Conservation (phyloP, 805 yeast species). For the Naumovozyma castellii region DNA sequence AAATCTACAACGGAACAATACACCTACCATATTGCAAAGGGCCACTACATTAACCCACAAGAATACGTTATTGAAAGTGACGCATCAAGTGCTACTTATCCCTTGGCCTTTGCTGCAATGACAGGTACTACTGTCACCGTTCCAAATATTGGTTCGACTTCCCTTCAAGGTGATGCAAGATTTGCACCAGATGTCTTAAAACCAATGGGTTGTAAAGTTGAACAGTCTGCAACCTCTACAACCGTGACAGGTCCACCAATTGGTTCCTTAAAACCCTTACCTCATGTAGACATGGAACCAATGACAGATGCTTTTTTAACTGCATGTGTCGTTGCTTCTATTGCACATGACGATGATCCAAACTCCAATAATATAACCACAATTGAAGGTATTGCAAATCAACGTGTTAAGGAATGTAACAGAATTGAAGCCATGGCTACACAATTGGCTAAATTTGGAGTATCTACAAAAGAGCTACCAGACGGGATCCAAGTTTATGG, state of each 20-base stretch:
- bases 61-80: conserved; percentile 91
- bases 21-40: conserved; percentile 87
- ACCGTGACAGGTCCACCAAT: conserved; percentile 83
- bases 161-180: conserved; percentile 94
- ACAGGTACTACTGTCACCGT: conserved; percentile 88
- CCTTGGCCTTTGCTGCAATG: conserved; percentile 93
- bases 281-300: conserved; percentile 92
- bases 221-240: conserved; percentile 75
- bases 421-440: conserved; percentile 90
- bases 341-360: conserved; percentile 48
- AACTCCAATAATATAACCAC: conserved; percentile 44
- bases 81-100: conserved; percentile 96
- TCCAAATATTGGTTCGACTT: conserved; percentile 86
- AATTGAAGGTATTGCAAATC: conserved; percentile 94
- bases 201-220: conserved; percentile 92
- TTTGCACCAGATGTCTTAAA: conserved; percentile 86
- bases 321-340: conserved; percentile 97
- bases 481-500: conserved; percentile 92
- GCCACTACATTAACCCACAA: conserved; percentile 66
- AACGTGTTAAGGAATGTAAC: conserved; percentile 95
- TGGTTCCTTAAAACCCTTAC: conserved; percentile 62
- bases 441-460: conserved; percentile 86
- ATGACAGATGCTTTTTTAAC: conserved; percentile 98
- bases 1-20: conserved; percentile 61
- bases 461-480: conserved; percentile 68